These are phyloP conservation scores for Pseudonectria foliicola DNA, from an alignment of 2,329 filamentous ascomycete species.

Conservation along the genomic window DNA sequence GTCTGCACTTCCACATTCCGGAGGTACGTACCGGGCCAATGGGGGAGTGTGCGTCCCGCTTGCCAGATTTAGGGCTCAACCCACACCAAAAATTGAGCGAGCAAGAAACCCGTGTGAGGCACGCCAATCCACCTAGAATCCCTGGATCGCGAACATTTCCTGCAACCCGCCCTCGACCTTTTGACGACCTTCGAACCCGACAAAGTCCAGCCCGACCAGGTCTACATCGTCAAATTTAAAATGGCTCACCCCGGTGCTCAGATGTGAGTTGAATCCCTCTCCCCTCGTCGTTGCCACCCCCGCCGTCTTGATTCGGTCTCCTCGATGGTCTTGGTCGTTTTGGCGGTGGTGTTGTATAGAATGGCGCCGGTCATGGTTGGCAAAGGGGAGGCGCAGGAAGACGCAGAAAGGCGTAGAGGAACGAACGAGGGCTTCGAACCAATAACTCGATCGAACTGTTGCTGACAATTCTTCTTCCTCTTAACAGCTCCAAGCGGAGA, in stretches of 20 bases:
- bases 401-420: too few relatives aligned
- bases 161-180: constrained; percentile 23
- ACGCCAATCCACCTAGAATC: constrained; percentile 20
- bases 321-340: constrained; percentile 1
- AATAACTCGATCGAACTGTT: constrained; percentile 8
- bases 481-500: constrained; percentile 75
- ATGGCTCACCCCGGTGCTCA: constrained; percentile 56
- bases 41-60: constrained; percentile 2
- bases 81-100: constrained; percentile 25
- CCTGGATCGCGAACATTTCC: constrained; percentile 24
- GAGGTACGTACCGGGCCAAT: too few relatives aligned
- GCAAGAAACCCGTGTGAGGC: constrained; percentile 15
- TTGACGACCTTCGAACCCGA: constrained; percentile 30
- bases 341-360: constrained; percentile 1
- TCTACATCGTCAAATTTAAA: constrained; percentile 32
- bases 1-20: too few relatives aligned
- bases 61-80: constrained; percentile 27
- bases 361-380: constrained; percentile 1
- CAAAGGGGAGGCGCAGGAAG: constrained; percentile 3
- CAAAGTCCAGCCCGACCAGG: constrained; percentile 23
- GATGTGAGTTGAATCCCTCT: constrained; percentile 43
- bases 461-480: constrained; percentile 11
- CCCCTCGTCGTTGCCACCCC: constrained; percentile 1
- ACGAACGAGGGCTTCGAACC: too few relatives aligned
- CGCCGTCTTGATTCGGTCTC: constrained; percentile 1